Conservation (phyloP, 768 basidiomycete genomes). For the Suillus discolor region DNA sequence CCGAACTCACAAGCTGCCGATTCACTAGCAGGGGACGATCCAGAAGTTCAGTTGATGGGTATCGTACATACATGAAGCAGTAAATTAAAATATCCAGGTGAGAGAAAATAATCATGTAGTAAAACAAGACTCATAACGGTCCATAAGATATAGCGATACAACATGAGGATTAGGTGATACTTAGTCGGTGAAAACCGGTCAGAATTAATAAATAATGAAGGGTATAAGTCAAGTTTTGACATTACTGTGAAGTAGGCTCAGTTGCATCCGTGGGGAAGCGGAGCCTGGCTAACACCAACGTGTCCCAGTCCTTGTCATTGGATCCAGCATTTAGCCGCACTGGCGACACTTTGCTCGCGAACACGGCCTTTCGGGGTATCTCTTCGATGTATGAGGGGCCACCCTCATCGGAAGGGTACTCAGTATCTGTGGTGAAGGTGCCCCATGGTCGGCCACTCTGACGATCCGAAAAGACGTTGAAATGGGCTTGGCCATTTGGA, state of each 20-base stretch:
- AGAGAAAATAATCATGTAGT: neutral
- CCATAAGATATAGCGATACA: neutral
- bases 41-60: neutral
- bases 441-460: conserved; percentile 71
- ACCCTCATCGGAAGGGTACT: conserved; percentile 39
- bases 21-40: neutral
- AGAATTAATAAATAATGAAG: neutral
- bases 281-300: conserved; percentile 63
- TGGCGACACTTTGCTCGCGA: conserved; percentile 57
- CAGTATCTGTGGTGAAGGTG: conserved; percentile 61
- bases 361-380: conserved; percentile 32
- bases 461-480: conserved; percentile 63
- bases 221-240: neutral
- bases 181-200: neutral
- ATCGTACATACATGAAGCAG: neutral
- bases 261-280: conserved; percentile 64
- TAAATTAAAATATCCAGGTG: neutral
- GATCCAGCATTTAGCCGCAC: conserved; percentile 22
- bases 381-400: conserved; percentile 54
- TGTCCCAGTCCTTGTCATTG: conserved; percentile 43
- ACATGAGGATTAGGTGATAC: neutral
- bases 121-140: neutral
- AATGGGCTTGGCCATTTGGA: conserved; percentile 64
- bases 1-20: neutral
- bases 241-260: conserved; percentile 50